Percentiles rank a stretch among this genome's conserved stretches.
These are phyloP conservation scores for Pharnaceum exiguum DNA, from an alignment of 148 eudicot species.

Conservation along the genomic window DNA sequence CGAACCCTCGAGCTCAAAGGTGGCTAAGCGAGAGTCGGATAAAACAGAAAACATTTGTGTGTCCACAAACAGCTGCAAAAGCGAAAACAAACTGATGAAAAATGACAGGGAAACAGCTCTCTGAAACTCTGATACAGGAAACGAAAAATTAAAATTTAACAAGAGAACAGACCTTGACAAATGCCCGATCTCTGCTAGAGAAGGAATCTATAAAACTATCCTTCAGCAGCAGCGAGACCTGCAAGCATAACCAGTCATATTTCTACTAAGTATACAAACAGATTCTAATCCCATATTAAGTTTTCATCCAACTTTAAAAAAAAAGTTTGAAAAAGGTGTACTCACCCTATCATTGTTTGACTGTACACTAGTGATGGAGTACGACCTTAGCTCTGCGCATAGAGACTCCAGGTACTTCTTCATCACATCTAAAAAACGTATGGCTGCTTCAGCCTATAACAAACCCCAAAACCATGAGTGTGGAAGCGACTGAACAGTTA, in stretches of 20 bases:
- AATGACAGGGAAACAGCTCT: not conserved
- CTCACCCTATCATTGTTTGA: constrained; percentile 81
- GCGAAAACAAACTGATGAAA: not conserved
- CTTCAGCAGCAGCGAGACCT: constrained; percentile 91
- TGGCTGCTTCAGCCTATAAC: constrained; percentile 79
- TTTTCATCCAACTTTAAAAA: not conserved
- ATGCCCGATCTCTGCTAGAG: constrained; percentile 58
- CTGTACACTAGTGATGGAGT: constrained; percentile 92
- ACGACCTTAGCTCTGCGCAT: constrained; percentile 72
- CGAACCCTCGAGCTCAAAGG: constrained; percentile 45
- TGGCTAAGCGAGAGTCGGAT: constrained; percentile 68
- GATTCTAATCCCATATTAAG: not conserved
- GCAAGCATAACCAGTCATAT: constrained; percentile 20
- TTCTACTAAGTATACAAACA: not conserved
- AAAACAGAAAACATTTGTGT: constrained; percentile 83
- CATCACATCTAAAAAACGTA: constrained; percentile 51
- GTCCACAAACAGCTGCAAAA: constrained; percentile 81
- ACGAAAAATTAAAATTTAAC: not conserved
- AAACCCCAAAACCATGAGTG: not conserved
- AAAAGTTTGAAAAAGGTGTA: constrained; percentile 1
- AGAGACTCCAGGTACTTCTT: constrained; percentile 73
- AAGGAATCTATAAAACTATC: constrained; percentile 94
- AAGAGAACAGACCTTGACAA: constrained; percentile 57
- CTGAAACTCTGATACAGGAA: not conserved
- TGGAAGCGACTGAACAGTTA: too few relatives aligned